Conservation (phyloP, 1,284 basidiomycete genomes). For the Moesziomyces aphidis region DNA sequence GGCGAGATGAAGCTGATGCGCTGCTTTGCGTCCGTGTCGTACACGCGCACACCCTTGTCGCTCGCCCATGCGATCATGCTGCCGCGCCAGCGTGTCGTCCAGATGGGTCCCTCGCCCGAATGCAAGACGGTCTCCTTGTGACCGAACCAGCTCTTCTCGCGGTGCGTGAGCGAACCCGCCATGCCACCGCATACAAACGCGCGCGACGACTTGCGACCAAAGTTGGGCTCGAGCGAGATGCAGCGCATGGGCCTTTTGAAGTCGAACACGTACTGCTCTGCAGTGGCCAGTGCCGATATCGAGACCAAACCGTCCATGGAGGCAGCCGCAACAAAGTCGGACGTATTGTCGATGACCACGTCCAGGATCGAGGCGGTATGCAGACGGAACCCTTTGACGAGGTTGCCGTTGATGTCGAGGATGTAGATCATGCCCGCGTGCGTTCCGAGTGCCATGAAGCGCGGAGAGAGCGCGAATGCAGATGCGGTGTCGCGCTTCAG, state of each 20-base stretch:
- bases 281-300: conserved; percentile 83
- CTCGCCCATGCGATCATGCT: conserved; percentile 95
- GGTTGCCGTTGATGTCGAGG: conserved; percentile 81
- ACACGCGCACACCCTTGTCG: conserved; percentile 94
- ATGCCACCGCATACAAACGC: conserved; percentile 93
- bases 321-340: conserved; percentile 90
- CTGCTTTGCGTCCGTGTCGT: conserved; percentile 82
- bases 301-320: conserved; percentile 95
- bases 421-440: conserved; percentile 92
- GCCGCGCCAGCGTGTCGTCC: conserved; percentile 87
- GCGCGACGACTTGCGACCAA: conserved; percentile 82
- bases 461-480: conserved; percentile 73
- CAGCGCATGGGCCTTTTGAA: conserved; percentile 92
- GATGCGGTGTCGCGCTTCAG: conserved; percentile 80
- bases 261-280: conserved; percentile 87
- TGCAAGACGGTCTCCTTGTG: conserved; percentile 90
- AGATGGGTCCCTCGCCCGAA: conserved; percentile 92
- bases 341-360: conserved; percentile 84
- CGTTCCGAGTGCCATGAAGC: conserved; percentile 81
- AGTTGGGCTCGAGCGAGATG: conserved; percentile 90
- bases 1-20: conserved; percentile 90
- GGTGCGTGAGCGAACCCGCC: conserved; percentile 84
- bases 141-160: conserved; percentile 97
- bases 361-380: conserved; percentile 91
- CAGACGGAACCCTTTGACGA: conserved; percentile 89